Percentiles rank a stretch among this genome's conserved stretches.
Conservation (phyloP, 345 rosid genomes). For the Pseudoturritis turrita region DNA sequence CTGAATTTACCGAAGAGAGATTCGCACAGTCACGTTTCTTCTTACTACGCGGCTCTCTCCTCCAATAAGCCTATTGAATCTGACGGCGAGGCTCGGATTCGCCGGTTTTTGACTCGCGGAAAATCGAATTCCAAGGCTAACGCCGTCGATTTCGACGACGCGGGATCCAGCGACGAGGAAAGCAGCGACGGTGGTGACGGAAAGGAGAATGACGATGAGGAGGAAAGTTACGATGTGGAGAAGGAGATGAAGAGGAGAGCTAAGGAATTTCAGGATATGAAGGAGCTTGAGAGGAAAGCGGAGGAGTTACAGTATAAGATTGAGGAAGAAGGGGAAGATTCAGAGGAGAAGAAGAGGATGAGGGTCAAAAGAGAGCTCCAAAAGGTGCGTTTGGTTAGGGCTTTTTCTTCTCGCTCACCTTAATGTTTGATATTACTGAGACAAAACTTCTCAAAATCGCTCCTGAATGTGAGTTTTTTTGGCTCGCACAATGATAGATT, state of each 20-base stretch:
- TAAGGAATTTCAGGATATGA: conserved; percentile 80
- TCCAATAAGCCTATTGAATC: conserved; percentile 47
- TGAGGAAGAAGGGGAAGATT: conserved; percentile 56
- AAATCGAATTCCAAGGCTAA: conserved; percentile 62
- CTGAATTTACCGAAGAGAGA: conserved; percentile 54
- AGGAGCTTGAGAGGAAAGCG: conserved; percentile 79
- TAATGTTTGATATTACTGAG: neutral
- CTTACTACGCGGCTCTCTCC: conserved; percentile 27
- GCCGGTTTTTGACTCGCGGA: conserved; percentile 43
- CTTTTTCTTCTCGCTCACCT: neutral
- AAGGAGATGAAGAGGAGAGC: conserved; percentile 70
- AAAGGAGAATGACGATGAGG: conserved; percentile 45
- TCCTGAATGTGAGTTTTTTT: neutral
- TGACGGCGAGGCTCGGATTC: conserved; percentile 48
- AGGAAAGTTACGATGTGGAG: conserved; percentile 51
- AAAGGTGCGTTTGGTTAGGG: conserved; percentile 42
- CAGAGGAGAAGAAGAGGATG: conserved; percentile 81
- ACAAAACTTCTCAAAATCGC: neutral
- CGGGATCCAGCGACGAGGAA: conserved; percentile 54
- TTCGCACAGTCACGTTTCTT: conserved; percentile 22
- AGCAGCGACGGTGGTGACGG: conserved; percentile 36
- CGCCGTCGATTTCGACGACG: conserved; percentile 67
- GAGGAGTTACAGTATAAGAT: conserved; percentile 72
- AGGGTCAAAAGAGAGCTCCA: conserved; percentile 83
- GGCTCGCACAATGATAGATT: too few species aligned